Evolutionary conservation across 2,329 filamentous ascomycete genomes (phyloP), one percentile per base, ranked within the genome.

Genomic region (Aspergillus aculeatinus): DNA sequence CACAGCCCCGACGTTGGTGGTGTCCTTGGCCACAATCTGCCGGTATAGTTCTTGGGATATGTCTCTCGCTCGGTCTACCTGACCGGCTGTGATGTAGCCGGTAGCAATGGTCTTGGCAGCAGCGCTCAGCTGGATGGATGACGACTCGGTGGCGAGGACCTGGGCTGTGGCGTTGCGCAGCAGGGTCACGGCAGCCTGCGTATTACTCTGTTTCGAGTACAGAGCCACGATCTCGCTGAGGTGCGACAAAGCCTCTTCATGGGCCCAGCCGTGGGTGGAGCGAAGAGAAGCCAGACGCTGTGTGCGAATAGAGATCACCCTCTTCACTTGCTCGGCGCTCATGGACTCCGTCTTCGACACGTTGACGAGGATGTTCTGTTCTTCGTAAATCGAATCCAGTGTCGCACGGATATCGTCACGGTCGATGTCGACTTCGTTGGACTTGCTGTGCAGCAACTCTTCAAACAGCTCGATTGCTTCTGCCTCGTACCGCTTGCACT

Each of bases 21-120:
- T 72, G 25, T 78, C 75, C 59, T 74, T 77, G 57, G 72, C 69
- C 4, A 77, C 60, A 5, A 78, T 63, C 62, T 79, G 74, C 21
- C 71, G 71, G 59, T 77, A 76, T 5, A 79, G 60, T 58, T 77
- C 75, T 25, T 74, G 63, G 3, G 66, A 62, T 6, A 79, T 57
- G 55, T 76, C 70, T 2, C 64, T 66, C 0, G 70, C 76, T 48
- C 69, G 68, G 5, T 71, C 60, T 6, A 70, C 58, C 60, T 76
- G 71, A 10, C 69, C 68, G 2, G 70, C 59, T 1, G 68, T 63
- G 33, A 75, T 72, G 53, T 77, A 79, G 60, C 70, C 72, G 16
- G 69, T 63, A 0, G 74, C 76, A 58, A 79, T 77, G 44, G 69
- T 68, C 16, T 62, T 68, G 2, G 76, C 76, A 9, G 75, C 72